A percentile compares a stretch with the other conserved stretches of the same genome.
These are phyloP conservation scores for Toxoplasma gondii DNA, from an alignment of 169 alveolate species.

Conservation along the genomic window DNA sequence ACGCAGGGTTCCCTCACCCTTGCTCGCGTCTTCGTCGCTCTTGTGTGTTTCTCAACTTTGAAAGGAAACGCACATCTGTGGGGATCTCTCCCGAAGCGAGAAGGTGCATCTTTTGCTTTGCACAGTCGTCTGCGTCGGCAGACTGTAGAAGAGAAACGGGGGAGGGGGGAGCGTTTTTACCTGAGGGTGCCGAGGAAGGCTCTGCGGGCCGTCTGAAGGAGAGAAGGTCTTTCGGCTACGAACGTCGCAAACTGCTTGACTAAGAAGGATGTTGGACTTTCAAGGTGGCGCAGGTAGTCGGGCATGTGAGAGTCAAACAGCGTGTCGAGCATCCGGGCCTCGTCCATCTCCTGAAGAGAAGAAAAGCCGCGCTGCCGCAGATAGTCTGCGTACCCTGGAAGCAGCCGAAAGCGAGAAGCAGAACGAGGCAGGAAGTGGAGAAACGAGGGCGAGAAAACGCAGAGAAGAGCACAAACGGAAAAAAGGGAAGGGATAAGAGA, in stretches of 20 bases:
- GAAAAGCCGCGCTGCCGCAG: constrained; percentile 17
- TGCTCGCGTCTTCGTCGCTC: too few species aligned
- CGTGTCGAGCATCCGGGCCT: not conserved
- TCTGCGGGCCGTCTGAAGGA: constrained; percentile 15
- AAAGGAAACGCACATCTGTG: too few species aligned
- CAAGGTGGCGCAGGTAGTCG: constrained; percentile 6
- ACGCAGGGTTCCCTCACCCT: too few species aligned
- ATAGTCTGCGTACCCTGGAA: constrained; percentile 12
- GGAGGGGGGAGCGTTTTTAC: not conserved
- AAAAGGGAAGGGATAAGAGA: too few species aligned
- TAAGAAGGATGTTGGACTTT: not conserved
- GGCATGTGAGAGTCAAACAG: constrained; percentile 19
- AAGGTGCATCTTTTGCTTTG: too few species aligned
- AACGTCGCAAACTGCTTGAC: constrained; percentile 8
- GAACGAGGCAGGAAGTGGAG: not conserved
- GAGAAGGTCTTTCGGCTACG: not conserved
- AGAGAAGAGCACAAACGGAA: too few species aligned
- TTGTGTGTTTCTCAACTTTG: too few species aligned
- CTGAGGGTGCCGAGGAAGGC: constrained; percentile 41
- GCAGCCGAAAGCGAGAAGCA: not conserved
- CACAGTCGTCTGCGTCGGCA: too few species aligned
- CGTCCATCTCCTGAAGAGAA: not conserved
- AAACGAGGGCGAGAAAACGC: too few species aligned
- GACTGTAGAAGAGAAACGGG: not conserved
- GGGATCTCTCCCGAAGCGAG: too few species aligned